Base-by-base conservation (phyloP, 306 rosid genomes). In the Quillaja saponaria region DNA sequence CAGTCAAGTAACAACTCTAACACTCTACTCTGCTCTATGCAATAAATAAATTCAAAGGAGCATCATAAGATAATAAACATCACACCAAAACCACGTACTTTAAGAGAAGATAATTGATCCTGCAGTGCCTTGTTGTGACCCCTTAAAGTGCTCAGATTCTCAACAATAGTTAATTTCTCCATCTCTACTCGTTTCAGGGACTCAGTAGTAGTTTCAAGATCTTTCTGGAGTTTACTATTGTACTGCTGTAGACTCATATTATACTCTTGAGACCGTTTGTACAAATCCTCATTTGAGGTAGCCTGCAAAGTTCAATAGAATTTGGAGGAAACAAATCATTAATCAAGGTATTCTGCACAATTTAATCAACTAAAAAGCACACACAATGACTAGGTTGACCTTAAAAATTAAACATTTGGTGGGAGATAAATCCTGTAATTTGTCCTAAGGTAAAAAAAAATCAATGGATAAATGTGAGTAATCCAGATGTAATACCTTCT, bases 191-290 rank as follows among this genome's bases (percentile, higher is more conserved):
- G 78, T 57, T 80, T 88, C 34, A 78, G 88, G 44, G 92, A 85
- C 71, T 88, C 88, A 2, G 74, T 85, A 49, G 68, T 66, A 41
- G 73, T 69, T 72, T 86, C 87, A 46, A 84, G 86, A 70, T 86
- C 90, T 40, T 76, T 83, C 55, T 88, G 96, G 56, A 92, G 95
- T 66, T 85, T 82, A 58, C 88, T 79, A 15, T 86, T 91, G 66
- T 88, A 88, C 71, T 82, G 91, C 20, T 91, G 97, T 33, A 91
- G 75, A 67, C 90, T 84, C 74, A 85, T 84, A 62, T 92, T 92
- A 62, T 86, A 92, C 82, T 92, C 97, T 61, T 92, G 90, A 6
- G 86, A 84, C 55, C 89, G 81, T 42, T 80, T 85, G 84, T 89
- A 83, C 75, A 84, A 66, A 66, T 86, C 90, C 69, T 89, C 96